Evolutionary conservation across 2,329 filamentous ascomycete species (phyloP), one percentile per base, ranked within the genome.

Genomic region (Tolypocladium capitatum): DNA sequence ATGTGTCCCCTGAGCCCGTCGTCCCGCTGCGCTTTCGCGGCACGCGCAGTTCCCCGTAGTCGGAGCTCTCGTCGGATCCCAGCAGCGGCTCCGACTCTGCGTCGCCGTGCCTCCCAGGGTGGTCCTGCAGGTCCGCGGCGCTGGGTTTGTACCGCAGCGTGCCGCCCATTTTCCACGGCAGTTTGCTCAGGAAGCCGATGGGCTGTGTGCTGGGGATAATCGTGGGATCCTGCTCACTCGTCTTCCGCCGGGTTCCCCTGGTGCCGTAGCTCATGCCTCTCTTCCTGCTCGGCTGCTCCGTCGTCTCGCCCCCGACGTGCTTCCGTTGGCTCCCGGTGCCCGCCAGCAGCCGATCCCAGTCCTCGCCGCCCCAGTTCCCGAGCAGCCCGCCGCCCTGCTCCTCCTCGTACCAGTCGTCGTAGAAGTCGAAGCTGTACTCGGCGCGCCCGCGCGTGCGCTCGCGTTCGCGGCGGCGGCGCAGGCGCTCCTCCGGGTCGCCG

Each of bases 401-500:
- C 44, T 78, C 75, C 48, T 76, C 73, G 51, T 95, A 88, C 91
- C 91, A 97, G 65, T 96, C 91, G 65, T 96, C 91, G 69, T 97
- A 97, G 63, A 97, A 97, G 64, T 96, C 91, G 62, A 97, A 97
- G 59, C 80, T 90, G 58, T 85, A 79, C 66, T 96, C 90, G 28
- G 89, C 85, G 46, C 80, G 67, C 2, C 78, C 80, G 51, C 69
- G 66, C 24, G 71, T 68, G 9, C 75, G 70, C 20, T 76, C 75
- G 41, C 84, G 77, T 57, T 88, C 81, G 51, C 83, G 73, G 42
- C 72, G 68, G 48, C 86, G 80, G 30, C 86, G 80, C 44, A 80
- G 70, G 49, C 85, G 81, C 60, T 91, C 86, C 56, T 90, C 84
- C 47, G 79, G 78, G 58, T 80, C 80, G 47, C 86, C 84, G 33